A percentile compares a stretch with the other conserved stretches of the same genome.
Evolutionary conservation across 495 filamentous ascomycete genomes (phyloP).

Genomic region (Podospora tetraspora): DNA sequence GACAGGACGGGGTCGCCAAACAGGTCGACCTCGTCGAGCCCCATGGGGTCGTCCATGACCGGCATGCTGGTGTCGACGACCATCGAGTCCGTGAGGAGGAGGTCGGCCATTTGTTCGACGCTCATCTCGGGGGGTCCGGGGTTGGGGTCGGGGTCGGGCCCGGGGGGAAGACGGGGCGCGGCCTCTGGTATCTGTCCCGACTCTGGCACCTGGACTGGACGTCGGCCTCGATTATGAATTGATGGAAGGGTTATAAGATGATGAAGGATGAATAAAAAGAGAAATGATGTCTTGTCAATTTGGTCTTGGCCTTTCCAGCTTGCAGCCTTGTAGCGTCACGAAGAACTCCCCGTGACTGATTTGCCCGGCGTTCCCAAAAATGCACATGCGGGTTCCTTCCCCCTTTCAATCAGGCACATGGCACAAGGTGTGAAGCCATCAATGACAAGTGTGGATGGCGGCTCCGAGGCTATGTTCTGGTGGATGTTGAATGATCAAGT

Average conservation of each 20-base stretch:
- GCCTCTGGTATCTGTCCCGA: neutral
- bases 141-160: neutral
- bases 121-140: conserved; percentile 13
- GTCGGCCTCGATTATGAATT: neutral
- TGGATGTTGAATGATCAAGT: neutral
- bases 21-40: conserved; percentile 66
- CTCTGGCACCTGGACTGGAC: neutral
- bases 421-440: neutral
- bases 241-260: neutral
- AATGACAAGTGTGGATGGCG: neutral
- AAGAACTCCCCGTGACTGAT: neutral
- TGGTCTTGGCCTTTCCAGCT: neutral
- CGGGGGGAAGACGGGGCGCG: neutral
- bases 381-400: neutral
- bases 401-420: neutral
- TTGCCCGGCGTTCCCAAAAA: neutral
- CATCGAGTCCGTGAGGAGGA: conserved; percentile 31
- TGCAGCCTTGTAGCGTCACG: too few relatives aligned
- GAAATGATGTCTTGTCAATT: neutral
- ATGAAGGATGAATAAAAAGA: neutral
- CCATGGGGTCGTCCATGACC: conserved; percentile 49
- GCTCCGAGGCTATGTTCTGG: neutral
- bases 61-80: conserved; percentile 71
- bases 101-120: conserved; percentile 18
- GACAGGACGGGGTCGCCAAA: conserved; percentile 61